Base-by-base conservation (phyloP, 2,329 filamentous ascomycete species). In the Penicillium rolfsii region DNA sequence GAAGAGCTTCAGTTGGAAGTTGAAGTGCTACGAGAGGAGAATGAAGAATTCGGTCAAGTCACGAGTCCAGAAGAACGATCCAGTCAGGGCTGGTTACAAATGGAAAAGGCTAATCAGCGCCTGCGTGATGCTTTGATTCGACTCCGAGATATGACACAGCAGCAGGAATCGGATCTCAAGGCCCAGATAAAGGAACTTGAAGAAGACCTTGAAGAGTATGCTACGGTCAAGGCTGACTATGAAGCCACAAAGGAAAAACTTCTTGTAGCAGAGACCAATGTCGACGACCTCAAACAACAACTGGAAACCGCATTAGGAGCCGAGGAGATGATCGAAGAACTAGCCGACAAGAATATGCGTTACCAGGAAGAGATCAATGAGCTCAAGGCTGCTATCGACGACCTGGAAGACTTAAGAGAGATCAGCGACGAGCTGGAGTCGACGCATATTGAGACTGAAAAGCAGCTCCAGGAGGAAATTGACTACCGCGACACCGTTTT, bases 361-460 rank as follows among this genome's bases (percentile, higher is more conserved):
- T 88, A 96, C 73, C 87, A 89, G 38, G 91, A 96, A 74, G 86
- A 92, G 72, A 88, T 97, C 46, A 89, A 92, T 63, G 89, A 97
- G 72, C 84, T 97, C 55, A 89, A 89, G 70, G 87, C 87, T 19
- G 87, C 89, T 7, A 90, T 98, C 62, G 89, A 93, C 64, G 94
- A 98, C 66, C 84, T 98, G 11, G 92, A 97, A 75, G 91, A 86
- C 62, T 80, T 98, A 56, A 93, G 93, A 73, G 94, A 99, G 73
- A 87, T 98, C 68, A 96, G 92, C 69, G 93, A 98, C 71, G 95
- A 99, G 77, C 86, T 99, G 3, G 93, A 97, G 74, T 86, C 91
- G 69, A 97, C 97, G 72, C 93, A 97, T 72, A 86, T 95, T 4
- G 93, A 97, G 72, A 91, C 93, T 38, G 91, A 96, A 74, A 96